A percentile compares a stretch with the other conserved stretches of the same genome.
phyloP scores from a whole-genome alignment of 257 asterid genomes.

The Solanum piurae region DNA sequence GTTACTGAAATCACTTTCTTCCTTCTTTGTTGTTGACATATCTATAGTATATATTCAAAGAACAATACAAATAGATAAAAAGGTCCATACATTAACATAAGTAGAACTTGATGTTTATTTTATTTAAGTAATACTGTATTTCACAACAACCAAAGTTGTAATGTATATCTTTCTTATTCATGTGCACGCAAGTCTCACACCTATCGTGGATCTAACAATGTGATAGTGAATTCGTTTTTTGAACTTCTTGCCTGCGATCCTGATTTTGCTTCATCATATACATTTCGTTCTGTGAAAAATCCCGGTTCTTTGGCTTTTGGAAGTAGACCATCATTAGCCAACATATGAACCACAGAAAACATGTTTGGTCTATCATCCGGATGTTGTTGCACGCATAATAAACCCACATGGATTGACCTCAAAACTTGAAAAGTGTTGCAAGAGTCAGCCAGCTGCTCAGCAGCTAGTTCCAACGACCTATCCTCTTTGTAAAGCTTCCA shows the following conservation, averaged over 20 bases:
- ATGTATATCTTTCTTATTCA: no score
- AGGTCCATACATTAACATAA: neutral
- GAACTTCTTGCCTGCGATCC: neutral
- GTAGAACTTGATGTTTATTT: neutral
- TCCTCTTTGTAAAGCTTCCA: slow-evolving; percentile 4
- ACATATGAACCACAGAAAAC: neutral
- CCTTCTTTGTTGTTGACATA: neutral
- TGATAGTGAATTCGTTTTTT: neutral
- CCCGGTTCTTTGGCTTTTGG: neutral
- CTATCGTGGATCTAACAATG: neutral
- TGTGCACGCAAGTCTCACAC: neutral
- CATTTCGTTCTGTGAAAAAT: neutral
- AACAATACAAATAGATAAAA: neutral
- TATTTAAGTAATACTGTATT: neutral
- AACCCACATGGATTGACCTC: neutral
- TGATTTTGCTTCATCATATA: neutral
- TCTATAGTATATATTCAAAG: neutral
- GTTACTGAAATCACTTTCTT: neutral
- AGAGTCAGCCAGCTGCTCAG: neutral
- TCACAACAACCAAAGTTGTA: neutral
- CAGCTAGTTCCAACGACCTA: neutral
- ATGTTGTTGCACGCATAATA: neutral
- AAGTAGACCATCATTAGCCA: neutral
- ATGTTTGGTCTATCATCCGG: neutral
- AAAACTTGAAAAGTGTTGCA: neutral